A percentile compares a stretch with the other conserved stretches of the same genome.
Evolutionary conservation across 306 rosid genomes (phyloP).

Genomic region (Cicer arietinum): DNA sequence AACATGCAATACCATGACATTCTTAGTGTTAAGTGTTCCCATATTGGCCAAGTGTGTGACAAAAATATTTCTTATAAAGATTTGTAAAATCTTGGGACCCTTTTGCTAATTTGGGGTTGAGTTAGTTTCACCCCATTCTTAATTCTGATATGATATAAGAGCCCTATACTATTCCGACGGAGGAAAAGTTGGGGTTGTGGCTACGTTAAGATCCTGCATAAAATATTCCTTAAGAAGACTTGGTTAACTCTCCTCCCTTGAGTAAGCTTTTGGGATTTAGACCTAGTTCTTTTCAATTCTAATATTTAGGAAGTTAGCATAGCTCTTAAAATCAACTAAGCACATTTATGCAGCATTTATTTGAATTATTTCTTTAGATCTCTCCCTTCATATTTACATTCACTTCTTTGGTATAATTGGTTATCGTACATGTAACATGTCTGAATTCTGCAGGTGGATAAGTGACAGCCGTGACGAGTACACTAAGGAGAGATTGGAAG

Average conservation of each 20-base stretch:
- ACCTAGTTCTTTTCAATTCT: neutral
- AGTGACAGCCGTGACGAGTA: constrained; percentile 97
- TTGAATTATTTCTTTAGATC: neutral
- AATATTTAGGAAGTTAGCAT: neutral
- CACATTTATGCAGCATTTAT: neutral
- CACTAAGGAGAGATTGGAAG: constrained; percentile 88
- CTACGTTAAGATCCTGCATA: neutral
- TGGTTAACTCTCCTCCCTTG: neutral
- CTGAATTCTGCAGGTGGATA: constrained; percentile 73
- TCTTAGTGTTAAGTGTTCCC: neutral
- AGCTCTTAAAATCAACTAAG: neutral
- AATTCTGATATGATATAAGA: constrained; percentile 6
- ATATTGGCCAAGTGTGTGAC: neutral
- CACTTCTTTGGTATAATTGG: neutral
- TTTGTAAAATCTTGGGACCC: neutral
- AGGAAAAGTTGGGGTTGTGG: neutral
- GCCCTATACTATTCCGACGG: neutral
- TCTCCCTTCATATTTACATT: neutral
- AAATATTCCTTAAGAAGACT: neutral
- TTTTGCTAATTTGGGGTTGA: neutral
- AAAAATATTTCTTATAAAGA: neutral
- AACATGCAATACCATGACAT: constrained; percentile 7
- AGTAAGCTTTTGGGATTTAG: neutral
- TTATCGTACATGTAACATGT: constrained; percentile 14
- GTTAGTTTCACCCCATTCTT: neutral